These are phyloP conservation scores for Kwoniella heveanensis DNA, from an alignment of 768 basidiomycete genomes.

Conservation along the genomic window DNA sequence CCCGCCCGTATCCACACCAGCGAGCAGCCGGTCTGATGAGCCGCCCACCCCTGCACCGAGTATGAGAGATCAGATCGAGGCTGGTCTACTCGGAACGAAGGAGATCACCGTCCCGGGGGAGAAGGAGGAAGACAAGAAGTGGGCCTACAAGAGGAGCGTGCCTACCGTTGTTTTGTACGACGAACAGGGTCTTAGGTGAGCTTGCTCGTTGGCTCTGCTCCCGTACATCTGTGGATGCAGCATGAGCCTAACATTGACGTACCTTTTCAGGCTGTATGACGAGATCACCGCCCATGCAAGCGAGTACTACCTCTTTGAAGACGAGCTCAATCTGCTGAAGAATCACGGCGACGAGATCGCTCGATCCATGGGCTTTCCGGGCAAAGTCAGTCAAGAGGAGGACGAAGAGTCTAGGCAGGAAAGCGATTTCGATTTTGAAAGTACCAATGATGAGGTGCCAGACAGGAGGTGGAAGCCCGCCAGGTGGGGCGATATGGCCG, in stretches of 20 bases:
- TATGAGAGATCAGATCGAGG: slow-evolving; percentile 44
- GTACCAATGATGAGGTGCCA: slow-evolving; percentile 4
- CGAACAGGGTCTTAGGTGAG: slow-evolving; percentile 70
- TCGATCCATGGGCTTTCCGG: slow-evolving; percentile 65
- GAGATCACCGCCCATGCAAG: slow-evolving; percentile 52
- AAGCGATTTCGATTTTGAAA: slow-evolving; percentile 9
- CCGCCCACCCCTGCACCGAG: slow-evolving; percentile 7
- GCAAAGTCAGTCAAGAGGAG: slow-evolving; percentile 9
- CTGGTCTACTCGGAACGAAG: slow-evolving; percentile 29
- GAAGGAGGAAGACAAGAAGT: slow-evolving; percentile 37
- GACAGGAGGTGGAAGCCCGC: slow-evolving; percentile 41
- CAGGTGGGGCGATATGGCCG: slow-evolving; percentile 55
- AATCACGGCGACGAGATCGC: slow-evolving; percentile 74
- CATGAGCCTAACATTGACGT: background rate
- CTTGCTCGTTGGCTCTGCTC: background rate
- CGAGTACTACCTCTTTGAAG: slow-evolving; percentile 81
- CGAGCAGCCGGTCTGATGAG: background rate
- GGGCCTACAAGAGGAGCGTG: slow-evolving; percentile 62
- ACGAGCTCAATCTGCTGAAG: slow-evolving; percentile 83
- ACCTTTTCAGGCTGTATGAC: slow-evolving; percentile 46
- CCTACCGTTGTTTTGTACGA: slow-evolving; percentile 87
- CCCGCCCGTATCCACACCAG: background rate
- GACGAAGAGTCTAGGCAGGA: slow-evolving; percentile 14
- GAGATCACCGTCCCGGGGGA: slow-evolving; percentile 37
- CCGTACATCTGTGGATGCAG: background rate